Base-by-base conservation (phyloP, 2,329 filamentous ascomycete genomes). In the Neonectria punicea region DNA sequence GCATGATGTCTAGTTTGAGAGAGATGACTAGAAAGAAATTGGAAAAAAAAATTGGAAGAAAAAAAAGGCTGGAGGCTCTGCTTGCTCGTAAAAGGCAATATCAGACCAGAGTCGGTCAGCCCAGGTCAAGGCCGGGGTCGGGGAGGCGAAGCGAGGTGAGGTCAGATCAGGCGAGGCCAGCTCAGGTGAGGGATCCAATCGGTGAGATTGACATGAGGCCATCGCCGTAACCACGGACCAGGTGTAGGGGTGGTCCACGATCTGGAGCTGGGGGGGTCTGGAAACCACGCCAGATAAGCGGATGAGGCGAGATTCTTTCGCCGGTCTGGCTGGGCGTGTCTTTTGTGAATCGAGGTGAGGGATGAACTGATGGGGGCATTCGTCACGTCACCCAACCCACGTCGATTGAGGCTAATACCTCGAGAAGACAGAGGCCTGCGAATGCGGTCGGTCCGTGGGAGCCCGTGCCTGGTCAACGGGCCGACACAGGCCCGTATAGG, bases 171-270 rank as follows among this genome's bases (percentile, higher is more conserved):
- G 58, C 55, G 51, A 71, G 66, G 30, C 51, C 60, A 70, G 67
- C 67, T 69, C 70, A 69, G 70, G 69, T 69, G 71, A 73, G 66
- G 58, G 14, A 39, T 39, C 36, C 36, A 43, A 69, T 71, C 69
- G 69, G 69, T 72, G 70, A 73, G 70, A 69, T 69, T 63, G 53
- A 32, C 61, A 72, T 72, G 62, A 73, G 69, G 56, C 70, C 70
- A 70, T 68, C 22, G 53, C 36, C 53, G 56, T 53, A 44, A 63
- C 58, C 44, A 53, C 41, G 49, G 49, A 41, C 54, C 18, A 58
- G 32, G 50, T 50, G 6, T 51, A 44, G 16, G 47, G 46, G 47
- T 2, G 25, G 25, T 32, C 28, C 28, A 41, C 28, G 56, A 59
- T 59, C 50, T 59, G 55, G 53, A 18, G 32, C 61, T 32, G 20